Base-by-base conservation (phyloP, 768 basidiomycete species). In the Suillus brevipes region DNA sequence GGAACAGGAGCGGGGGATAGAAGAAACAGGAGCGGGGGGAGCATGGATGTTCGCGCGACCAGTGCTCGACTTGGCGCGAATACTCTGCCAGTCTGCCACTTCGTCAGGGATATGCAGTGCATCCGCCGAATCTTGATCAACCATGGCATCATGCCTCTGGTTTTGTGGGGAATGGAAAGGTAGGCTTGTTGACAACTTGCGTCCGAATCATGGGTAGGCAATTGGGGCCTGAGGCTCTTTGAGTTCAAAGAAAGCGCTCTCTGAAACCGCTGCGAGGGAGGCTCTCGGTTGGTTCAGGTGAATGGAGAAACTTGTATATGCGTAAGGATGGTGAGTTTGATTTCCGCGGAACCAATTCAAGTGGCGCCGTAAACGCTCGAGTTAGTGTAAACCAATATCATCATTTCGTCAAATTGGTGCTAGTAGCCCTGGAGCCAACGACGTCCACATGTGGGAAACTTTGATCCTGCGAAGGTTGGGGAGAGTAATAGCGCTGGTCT, bases 11-110 rank as follows among this genome's bases (percentile, higher is more conserved):
- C 45, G 45, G n/a, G n/a, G 28, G 28, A 28, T 28, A 28, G 28
- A 28, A 28, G 3, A 3, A 28, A 28, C 28, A 28, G 60, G 25
- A 36, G 45, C 45, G 45, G n/a, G n/a, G 45, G 60, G 40, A 18
- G 56, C n/a, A 47, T 8, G 63, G 9, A 13, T 37, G 7, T 56
- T n/a, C 20, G 55, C n/a, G n/a, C 20, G 45, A 40, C 36, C 23
- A 40, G 55, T 49, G 12, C 53, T 56, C 20, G 53, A 60, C 16
- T 62, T 40, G 18, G 64, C 55, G 34, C 56, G 66, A 34, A 62
- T 20, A 16, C 25, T 60, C 64, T 10, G 58, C 58, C n/a, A 45
- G 59, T 38, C 47, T 6, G 12, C n/a, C 47, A 23, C 47, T 47
- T 6, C 13, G 12, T 47, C 6, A 2, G 47, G 12, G 12, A n/a